Evolutionary conservation across 495 filamentous ascomycete species (phyloP), one percentile per base, ranked within the genome.

Genomic region (Penicillium taxi): DNA sequence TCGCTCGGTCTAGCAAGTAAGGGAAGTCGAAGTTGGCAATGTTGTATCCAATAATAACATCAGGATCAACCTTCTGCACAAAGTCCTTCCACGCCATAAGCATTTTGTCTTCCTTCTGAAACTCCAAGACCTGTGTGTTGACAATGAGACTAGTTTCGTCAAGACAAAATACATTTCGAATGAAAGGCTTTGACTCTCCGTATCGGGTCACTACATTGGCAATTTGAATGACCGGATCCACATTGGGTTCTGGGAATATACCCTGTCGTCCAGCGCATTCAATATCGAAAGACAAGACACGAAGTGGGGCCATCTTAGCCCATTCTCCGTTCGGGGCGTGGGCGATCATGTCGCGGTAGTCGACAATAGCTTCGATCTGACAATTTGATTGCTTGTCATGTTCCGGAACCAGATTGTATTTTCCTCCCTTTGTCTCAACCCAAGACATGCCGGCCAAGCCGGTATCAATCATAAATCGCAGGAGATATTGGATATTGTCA

Each of bases 1-100:
- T 84, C 13, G 91, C 91, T 13, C 91, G 79, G 17, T 95, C 84
- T 13, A 99, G 72, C 3, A 99, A 75, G 53, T 99, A 99, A 2
- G 91, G 89, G 47, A 99, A 95, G 64, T 99, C 91, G 64, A 99
- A 99, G 61, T 99, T 99, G 49, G 84, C 70, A 64, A 94, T 96
- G 57, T 99, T 99, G 75, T 99, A 99, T 28, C 91, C 91, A 42
- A 91, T 99, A 50, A 99, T 96, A 18, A 99, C 80, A 61, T 99
- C 91, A 0, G 91, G 90, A 49, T 99, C 91, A 2, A 91, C 91
- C 53, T 85, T 80, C 31, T 89, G 72, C 4, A 99, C 60, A 48
- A 99, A 99, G 32, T 94, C 73, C 45, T 77, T 77, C 91, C 91
- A 99, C 14, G 73, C 74, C 62, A 77, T 73, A 12, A 99, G 73